A percentile compares a stretch with the other conserved stretches of the same genome.
Evolutionary conservation across 2,329 filamentous ascomycete species (phyloP).

Genomic region (Exophiala calicioides): DNA sequence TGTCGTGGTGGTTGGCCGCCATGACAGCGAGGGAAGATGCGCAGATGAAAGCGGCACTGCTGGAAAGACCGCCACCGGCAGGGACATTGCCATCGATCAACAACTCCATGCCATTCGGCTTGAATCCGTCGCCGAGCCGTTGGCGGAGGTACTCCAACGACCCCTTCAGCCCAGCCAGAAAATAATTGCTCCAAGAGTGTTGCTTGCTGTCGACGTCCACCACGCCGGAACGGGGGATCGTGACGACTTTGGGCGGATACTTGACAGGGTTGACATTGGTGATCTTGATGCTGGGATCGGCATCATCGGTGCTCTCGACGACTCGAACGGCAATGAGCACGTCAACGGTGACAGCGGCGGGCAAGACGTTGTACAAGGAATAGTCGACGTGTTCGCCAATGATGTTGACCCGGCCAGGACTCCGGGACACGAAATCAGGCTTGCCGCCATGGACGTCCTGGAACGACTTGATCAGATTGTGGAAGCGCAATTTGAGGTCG

Average conservation of each 20-base stretch:
- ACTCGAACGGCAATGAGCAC: conserved; percentile 77
- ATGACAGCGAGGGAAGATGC: conserved; percentile 86
- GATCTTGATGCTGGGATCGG: conserved; percentile 68
- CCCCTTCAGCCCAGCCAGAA: conserved; percentile 85
- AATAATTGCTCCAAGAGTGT: conserved; percentile 98
- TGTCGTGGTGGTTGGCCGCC: conserved; percentile 76
- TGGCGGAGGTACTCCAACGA: conserved; percentile 75
- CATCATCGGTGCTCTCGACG: conserved; percentile 44
- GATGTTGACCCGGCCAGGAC: conserved; percentile 93
- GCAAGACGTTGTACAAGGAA: conserved; percentile 91
- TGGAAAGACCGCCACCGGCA: conserved; percentile 86
- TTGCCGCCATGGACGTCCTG: conserved; percentile 66
- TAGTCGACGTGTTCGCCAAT: conserved; percentile 99
- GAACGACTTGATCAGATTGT: conserved; percentile 70
- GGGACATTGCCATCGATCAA: conserved; percentile 91
- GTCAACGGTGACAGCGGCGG: conserved; percentile 92
- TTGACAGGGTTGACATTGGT: conserved; percentile 75
- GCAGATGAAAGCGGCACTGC: conserved; percentile 90
- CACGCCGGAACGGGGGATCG: conserved; percentile 61
- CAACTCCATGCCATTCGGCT: conserved; percentile 77
- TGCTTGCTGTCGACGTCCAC: conserved; percentile 81
- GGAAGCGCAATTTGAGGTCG: conserved; percentile 73
- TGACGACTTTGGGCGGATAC: conserved; percentile 75
- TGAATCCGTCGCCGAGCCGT: conserved; percentile 63
- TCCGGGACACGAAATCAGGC: conserved; percentile 81